Conservation (phyloP, 352 stramenopile genomes). For the Globisporangium rhizosaccharum region DNA sequence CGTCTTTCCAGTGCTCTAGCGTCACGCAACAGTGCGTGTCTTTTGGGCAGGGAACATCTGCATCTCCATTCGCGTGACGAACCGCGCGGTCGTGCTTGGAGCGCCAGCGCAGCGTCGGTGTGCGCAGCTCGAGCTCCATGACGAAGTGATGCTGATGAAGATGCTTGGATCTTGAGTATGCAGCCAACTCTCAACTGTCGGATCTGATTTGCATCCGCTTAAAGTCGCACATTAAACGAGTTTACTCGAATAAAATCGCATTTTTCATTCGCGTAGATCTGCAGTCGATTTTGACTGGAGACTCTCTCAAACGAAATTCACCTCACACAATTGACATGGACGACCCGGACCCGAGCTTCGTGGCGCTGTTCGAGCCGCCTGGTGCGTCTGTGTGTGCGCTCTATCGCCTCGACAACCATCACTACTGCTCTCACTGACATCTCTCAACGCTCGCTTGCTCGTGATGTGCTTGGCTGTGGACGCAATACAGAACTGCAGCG, state of each 20-base stretch:
- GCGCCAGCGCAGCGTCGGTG: slow-evolving; percentile 25
- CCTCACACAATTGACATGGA: slow-evolving; percentile 15
- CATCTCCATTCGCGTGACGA: too few species aligned
- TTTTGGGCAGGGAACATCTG: neutral
- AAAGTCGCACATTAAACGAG: too few species aligned
- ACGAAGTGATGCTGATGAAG: too few species aligned
- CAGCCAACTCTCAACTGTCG: too few species aligned
- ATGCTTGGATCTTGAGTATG: too few species aligned
- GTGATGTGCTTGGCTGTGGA: neutral
- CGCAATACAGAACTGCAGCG: slow-evolving; percentile 35
- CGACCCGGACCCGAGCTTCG: slow-evolving; percentile 34
- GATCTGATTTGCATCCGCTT: too few species aligned
- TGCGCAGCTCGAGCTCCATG: slow-evolving; percentile 35
- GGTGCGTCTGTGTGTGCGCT: slow-evolving; percentile 11
- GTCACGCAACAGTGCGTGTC: slow-evolving; percentile 12
- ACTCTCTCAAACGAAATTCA: neutral
- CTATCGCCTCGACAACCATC: neutral
- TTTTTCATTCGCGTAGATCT: too few species aligned
- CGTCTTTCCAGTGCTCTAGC: slow-evolving; percentile 13
- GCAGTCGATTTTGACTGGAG: too few species aligned
- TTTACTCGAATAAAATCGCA: too few species aligned
- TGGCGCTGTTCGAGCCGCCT: slow-evolving; percentile 21
- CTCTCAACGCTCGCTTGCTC: neutral
- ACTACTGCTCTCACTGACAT: neutral
- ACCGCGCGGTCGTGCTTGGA: neutral